Evolutionary conservation across 1,284 basidiomycete species (phyloP).

Genomic region (Phlebopus sp.): DNA sequence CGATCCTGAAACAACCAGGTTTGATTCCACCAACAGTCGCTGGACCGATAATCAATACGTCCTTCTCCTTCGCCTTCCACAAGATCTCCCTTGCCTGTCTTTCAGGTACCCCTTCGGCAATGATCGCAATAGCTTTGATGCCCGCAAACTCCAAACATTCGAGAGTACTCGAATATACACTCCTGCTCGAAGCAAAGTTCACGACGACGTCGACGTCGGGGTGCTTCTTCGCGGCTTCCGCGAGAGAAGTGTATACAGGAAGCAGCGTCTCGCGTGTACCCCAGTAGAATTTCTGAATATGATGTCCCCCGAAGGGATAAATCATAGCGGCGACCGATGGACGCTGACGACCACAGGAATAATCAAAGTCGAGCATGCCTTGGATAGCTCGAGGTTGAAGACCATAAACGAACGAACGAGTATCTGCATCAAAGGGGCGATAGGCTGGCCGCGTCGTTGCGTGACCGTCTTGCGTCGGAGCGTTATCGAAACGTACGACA

Average conservation of each 20-base stretch:
- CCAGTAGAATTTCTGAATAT: constrained; percentile 99
- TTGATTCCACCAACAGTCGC: constrained; percentile 99
- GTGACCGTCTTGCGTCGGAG: constrained; percentile 29
- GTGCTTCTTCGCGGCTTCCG: constrained; percentile 94
- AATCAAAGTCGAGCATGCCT: constrained; percentile 99
- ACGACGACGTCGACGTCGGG: constrained; percentile 96
- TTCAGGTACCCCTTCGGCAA: constrained; percentile 99
- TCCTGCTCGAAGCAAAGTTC: constrained; percentile 96
- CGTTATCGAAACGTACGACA: constrained; percentile 81
- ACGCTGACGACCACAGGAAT: constrained; percentile 90
- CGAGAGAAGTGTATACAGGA: constrained; percentile 93
- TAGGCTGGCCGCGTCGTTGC: constrained; percentile 64
- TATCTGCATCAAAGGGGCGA: constrained; percentile 89
- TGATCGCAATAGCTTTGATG: constrained; percentile 82
- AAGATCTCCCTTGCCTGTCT: constrained; percentile 96
- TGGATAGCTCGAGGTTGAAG: constrained; percentile 99
- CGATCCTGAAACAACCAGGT: constrained; percentile 99
- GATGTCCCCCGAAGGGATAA: constrained; percentile 99
- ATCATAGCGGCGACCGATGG: constrained; percentile 99
- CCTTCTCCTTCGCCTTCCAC: constrained; percentile 82
- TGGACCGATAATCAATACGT: constrained; percentile 95
- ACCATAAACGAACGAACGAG: constrained; percentile 96
- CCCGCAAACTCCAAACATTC: constrained; percentile 79
- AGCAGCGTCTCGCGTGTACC: constrained; percentile 98
- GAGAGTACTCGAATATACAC: constrained; percentile 92